Base-by-base conservation (phyloP, 2,329 filamentous ascomycete species). In the Curvularia lunata region DNA sequence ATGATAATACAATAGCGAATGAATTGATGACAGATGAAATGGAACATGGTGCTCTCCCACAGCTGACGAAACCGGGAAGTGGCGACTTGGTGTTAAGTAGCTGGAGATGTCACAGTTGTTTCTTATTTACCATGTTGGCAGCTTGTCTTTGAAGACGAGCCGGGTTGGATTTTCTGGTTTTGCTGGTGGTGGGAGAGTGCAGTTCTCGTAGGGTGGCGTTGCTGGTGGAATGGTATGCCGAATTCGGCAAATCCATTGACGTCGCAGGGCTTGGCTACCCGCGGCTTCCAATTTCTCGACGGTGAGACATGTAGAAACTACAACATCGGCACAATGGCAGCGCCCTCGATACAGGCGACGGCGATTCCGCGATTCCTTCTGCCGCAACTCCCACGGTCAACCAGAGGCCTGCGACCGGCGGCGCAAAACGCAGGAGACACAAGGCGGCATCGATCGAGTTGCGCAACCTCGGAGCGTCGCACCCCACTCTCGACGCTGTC, bases 321-420 rank as follows among this genome's bases (percentile, higher is more conserved):
- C 53, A 41, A 58, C 64, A 54, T 63, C 62, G 56, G 57, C 63
- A 69, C 55, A 51, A 76, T 75, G 73, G 65, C 70, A 54, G 54
- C 59, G 32, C 47, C 62, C 40, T 55, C 62, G 28, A 59, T 64
- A 32, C 68, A 66, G 53, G 63, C 66, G 47, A 66, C 68, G 23
- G 67, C 67, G 40, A 69, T 78, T 52, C 73, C 77, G 52, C 77
- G 77, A 46, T 74, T 78, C 37, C 63, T 79, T n/a, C 52, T 78
- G 2, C 77, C 77, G 5, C 73, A 68, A 43, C 65, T 75, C 23
- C 74, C 75, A 37, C 77, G 75, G 74, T 69, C 71, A 18, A 49
- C 68, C 10, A 71, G 67, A 50, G 59, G 64, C 16, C 53, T 72
- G 13, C 65, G 67, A 21, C 72, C 71, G 12, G 47, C 56, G 42